Percentiles rank a stretch among this genome's conserved stretches.
Conservation (phyloP, 179 eudicot species). For the Pouteria campechiana region DNA sequence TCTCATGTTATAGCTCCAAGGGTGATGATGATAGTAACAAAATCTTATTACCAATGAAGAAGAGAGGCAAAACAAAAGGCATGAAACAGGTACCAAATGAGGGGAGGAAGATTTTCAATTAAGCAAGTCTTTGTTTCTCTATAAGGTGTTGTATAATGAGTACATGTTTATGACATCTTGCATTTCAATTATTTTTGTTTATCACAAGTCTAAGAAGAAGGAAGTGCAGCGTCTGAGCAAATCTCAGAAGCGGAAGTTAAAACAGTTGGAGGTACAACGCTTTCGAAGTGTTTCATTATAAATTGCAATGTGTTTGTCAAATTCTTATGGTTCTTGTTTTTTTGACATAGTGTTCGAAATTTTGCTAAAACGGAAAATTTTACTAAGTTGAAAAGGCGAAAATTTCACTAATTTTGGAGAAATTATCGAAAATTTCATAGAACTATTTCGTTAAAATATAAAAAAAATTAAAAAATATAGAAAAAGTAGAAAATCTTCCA, state of each 20-base stretch:
- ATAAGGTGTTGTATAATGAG: neutral
- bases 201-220: slow-evolving; percentile 10
- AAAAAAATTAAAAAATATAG: no score
- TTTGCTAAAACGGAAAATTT: no score
- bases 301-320: neutral
- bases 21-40: slow-evolving; percentile 43
- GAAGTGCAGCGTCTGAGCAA: slow-evolving; percentile 40
- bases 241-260: slow-evolving; percentile 72
- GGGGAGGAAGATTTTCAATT: neutral
- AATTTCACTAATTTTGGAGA: no score
- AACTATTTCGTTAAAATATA: no score
- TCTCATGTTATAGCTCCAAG: slow-evolving; percentile 12
- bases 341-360: neutral
- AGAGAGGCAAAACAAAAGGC: slow-evolving; percentile 28
- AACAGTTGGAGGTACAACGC: slow-evolving; percentile 77
- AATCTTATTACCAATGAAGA: slow-evolving; percentile 42
- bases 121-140: neutral
- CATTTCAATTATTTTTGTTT: slow-evolving; percentile 13
- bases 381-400: no score
- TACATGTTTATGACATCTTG: neutral
- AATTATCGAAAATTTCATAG: no score
- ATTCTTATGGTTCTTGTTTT: neutral
- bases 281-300: slow-evolving; percentile 4
- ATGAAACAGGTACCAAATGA: slow-evolving; percentile 51
- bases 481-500: no score